Percentiles rank a stretch among this genome's conserved stretches.
Conservation (phyloP, 2,329 filamentous ascomycete species). For the Pseudogymnoascus sp. region DNA sequence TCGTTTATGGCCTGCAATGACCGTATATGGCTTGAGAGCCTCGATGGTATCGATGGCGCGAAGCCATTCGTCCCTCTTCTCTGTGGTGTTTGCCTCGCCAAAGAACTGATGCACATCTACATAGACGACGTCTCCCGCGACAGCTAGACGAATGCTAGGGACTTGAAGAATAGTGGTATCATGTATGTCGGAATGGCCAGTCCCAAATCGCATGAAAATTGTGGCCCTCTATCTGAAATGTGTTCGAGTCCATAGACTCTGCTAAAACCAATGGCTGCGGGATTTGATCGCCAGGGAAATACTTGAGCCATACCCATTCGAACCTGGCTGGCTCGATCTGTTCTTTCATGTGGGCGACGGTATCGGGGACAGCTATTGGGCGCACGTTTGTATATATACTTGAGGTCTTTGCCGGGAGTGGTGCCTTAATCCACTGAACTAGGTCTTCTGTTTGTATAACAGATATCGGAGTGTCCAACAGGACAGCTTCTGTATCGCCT, state of each 20-base stretch:
- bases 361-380: no score
- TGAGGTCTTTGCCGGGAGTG: no score
- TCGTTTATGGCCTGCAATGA: neutral
- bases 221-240: neutral
- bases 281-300: neutral
- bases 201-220: neutral
- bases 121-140: neutral
- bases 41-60: neutral
- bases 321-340: no score
- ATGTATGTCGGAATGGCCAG: neutral
- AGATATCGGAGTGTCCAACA: neutral
- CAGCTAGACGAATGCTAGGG: neutral
- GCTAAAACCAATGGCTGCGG: neutral
- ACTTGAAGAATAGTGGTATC: neutral
- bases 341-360: no score
- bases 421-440: neutral
- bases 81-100: no score
- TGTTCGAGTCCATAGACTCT: neutral
- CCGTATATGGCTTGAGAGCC: neutral
- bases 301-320: neutral
- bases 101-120: neutral
- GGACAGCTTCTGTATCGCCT: neutral
- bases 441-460: neutral
- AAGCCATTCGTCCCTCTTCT: no score
- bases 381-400: no score